A percentile compares a stretch with the other conserved stretches of the same genome.
phyloP scores from a whole-genome alignment of 331 rosid species.

The Telfairia occidentalis region DNA sequence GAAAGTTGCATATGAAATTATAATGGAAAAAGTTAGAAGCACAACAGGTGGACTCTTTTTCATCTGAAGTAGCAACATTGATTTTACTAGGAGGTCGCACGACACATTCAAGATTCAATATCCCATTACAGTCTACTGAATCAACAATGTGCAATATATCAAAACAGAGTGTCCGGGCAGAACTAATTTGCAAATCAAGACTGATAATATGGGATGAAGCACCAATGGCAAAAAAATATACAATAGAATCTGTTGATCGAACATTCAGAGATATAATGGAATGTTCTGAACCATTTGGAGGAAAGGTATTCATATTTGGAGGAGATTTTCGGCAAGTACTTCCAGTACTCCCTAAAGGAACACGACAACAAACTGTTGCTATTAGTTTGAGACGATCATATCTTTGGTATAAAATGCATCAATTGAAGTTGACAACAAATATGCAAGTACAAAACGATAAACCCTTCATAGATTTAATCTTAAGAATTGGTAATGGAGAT shows the following conservation, averaged over 20 bases:
- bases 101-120: too few species aligned
- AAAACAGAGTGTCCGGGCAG: background rate
- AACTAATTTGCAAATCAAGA: background rate
- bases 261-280: background rate
- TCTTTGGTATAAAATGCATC: background rate
- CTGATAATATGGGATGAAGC: background rate
- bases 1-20: too few species aligned
- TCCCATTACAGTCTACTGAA: background rate
- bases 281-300: background rate
- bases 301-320: background rate
- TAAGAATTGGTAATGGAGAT: background rate
- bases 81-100: too few species aligned
- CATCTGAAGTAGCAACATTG: too few species aligned
- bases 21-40: too few species aligned
- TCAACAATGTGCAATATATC: background rate
- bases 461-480: too few species aligned
- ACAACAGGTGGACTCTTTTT: too few species aligned
- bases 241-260: background rate
- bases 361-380: background rate
- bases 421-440: background rate
- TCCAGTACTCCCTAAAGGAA: background rate
- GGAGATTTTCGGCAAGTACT: background rate
- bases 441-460: background rate
- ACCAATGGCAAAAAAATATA: background rate
- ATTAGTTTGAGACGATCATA: background rate